Conservation (phyloP, 495 filamentous ascomycete genomes). For the Trichoderma asperelloides region DNA sequence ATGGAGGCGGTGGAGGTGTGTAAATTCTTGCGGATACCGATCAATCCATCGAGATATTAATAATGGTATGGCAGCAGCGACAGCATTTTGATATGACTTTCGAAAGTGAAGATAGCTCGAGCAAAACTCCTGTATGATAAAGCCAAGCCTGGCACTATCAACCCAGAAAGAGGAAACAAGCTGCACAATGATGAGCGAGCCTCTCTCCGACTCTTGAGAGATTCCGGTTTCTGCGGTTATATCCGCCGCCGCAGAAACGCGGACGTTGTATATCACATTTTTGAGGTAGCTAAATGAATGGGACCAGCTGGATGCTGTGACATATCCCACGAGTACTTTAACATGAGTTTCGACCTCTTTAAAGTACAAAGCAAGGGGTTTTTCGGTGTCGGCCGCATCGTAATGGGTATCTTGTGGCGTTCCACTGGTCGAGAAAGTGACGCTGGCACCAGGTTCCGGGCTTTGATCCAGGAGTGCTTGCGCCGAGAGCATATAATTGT, state of each 20-base stretch:
- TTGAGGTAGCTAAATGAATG: constrained; percentile 46
- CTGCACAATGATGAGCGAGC: constrained; percentile 39
- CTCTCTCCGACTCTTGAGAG: constrained; percentile 38
- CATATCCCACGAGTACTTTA: constrained; percentile 46
- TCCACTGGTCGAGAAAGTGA: constrained; percentile 32
- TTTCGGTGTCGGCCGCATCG: constrained; percentile 18
- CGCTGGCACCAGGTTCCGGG: constrained; percentile 22
- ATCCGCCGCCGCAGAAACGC: constrained; percentile 25
- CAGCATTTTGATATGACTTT: constrained; percentile 50
- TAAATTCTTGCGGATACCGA: constrained; percentile 51
- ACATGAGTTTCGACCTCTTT: constrained; percentile 37
- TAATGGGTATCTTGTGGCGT: constrained; percentile 21
- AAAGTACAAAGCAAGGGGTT: constrained; percentile 15
- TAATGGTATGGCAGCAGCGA: constrained; percentile 48
- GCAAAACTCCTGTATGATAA: constrained; percentile 53
- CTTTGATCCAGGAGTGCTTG: constrained; percentile 22
- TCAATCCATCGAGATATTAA: constrained; percentile 56
- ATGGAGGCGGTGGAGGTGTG: constrained; percentile 46
- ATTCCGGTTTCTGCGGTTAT: background rate
- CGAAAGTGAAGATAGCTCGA: constrained; percentile 54
- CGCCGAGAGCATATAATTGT: constrained; percentile 35
- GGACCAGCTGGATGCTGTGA: constrained; percentile 52
- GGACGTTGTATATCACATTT: constrained; percentile 37
- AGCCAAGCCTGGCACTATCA: constrained; percentile 47
- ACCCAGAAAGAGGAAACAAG: constrained; percentile 52